A percentile compares a stretch with the other conserved stretches of the same genome.
phyloP scores from a whole-genome alignment of 2,329 filamentous ascomycete genomes.

The Capronia americana region DNA sequence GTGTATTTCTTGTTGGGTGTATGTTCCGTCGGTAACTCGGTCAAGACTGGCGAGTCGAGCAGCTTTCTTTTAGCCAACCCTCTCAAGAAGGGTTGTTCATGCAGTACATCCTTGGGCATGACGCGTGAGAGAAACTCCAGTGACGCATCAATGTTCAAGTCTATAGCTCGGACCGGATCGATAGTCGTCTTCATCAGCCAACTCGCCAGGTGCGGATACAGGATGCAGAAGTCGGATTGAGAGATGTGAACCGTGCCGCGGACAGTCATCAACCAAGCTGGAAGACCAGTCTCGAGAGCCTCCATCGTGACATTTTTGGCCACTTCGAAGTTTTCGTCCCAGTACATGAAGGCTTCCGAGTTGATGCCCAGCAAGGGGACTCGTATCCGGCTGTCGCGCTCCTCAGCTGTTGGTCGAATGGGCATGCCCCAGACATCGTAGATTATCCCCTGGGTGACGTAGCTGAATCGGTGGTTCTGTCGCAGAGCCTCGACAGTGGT shows the following conservation, averaged over 20 bases:
- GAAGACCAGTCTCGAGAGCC: constrained; percentile 54
- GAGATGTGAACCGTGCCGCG: constrained; percentile 69
- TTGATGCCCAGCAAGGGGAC: constrained; percentile 69
- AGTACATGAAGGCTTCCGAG: constrained; percentile 73
- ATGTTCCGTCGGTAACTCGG: constrained; percentile 59
- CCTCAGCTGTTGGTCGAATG: constrained; percentile 48
- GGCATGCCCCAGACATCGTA: constrained; percentile 67
- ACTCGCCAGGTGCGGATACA: constrained; percentile 66
- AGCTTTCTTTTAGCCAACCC: constrained; percentile 61
- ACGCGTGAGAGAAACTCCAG: constrained; percentile 65
- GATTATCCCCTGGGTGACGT: constrained; percentile 68
- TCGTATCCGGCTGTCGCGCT: constrained; percentile 54
- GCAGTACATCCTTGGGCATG: constrained; percentile 47
- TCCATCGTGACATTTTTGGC: constrained; percentile 65
- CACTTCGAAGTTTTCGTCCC: constrained; percentile 67
- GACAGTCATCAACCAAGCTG: constrained; percentile 60
- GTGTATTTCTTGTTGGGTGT: constrained; percentile 65
- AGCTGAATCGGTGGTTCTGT: constrained; percentile 60
- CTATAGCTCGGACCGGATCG: constrained; percentile 67
- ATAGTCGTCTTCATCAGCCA: constrained; percentile 67
- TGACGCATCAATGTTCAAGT: constrained; percentile 67
- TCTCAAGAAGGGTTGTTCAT: constrained; percentile 54
- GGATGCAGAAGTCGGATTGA: constrained; percentile 69
- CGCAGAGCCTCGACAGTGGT: constrained; percentile 67
- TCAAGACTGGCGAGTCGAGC: constrained; percentile 53